Evolutionary conservation across 768 basidiomycete genomes (phyloP), one percentile per base, ranked within the genome.

Genomic region (Pluteus cervinus): DNA sequence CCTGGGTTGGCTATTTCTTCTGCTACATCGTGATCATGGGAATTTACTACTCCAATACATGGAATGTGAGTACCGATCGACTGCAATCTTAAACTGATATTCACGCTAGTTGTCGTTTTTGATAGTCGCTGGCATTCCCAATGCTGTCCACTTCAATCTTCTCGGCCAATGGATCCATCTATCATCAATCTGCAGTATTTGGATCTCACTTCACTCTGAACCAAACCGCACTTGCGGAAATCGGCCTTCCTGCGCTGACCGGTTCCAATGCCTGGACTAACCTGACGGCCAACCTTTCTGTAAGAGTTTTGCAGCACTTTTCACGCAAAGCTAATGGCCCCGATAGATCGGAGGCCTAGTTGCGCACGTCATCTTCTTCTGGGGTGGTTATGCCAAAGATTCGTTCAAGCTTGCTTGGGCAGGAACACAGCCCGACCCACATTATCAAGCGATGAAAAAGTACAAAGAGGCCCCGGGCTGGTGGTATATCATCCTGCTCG

Each of bases 71-170:
- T 58, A 6, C 7, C 12, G 3, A 16, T 35, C 16, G 24, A 21
- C n/a, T 4, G 17, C 14, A 14, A 12, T 30, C 17, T 18, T 15
- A 22, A 16, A 12, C 29, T 15, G 17, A 28, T 5, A n/a, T 5
- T 45, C 14, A 40, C 16, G 21, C 38, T 32, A 1, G 26, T 33
- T 21, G n/a, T 26, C 14, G 18, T 31, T 9, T 20, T 16, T 31
- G 34, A 2, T 39, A 78, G 75, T 73, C 75, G 3, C 55, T 65
- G 40, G 50, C 54, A 1, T 75, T 75, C 48, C 79, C 77, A 0
- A 76, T 82, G 68, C 54, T 82, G 21, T 78, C 79, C 0, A 72
- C 74, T 0, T 69, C 74, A 1, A 66, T 81, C 5, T 79, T 78
- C 51, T 63, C 67, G 4, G 49, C 61, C 2, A 72, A 79, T 44